Conservation (phyloP, 768 basidiomycete species). For the Chalciporus piperatus region DNA sequence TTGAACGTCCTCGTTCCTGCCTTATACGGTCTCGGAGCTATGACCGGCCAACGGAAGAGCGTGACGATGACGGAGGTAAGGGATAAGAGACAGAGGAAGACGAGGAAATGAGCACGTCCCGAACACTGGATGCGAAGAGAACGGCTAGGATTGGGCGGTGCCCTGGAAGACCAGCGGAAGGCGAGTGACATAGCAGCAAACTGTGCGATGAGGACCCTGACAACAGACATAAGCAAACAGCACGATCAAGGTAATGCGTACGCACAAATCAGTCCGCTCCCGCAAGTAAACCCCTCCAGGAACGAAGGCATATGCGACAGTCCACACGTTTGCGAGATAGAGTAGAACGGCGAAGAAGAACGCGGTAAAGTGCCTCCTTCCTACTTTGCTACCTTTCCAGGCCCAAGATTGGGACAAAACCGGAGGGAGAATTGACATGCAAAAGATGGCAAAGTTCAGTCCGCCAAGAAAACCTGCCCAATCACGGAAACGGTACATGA, state of each 20-base stretch:
- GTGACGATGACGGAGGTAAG: conserved; percentile 52
- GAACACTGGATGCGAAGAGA: conserved; percentile 16
- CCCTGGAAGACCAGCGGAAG: conserved; percentile 40
- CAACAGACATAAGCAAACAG: background rate
- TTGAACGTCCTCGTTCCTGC: conserved; percentile 66
- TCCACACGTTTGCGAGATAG: conserved; percentile 71
- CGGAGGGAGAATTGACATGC: conserved; percentile 60
- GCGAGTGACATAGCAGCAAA: conserved; percentile 47
- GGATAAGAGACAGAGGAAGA: conserved; percentile 38
- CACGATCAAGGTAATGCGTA: conserved; percentile 12
- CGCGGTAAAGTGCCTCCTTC: conserved; percentile 51
- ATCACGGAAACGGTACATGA: conserved; percentile 57
- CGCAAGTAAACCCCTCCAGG: conserved; percentile 73
- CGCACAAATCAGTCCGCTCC: conserved; percentile 74
- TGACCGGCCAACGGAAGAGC: conserved; percentile 50
- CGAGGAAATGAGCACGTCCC: conserved; percentile 30
- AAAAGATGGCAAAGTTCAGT: conserved; percentile 57
- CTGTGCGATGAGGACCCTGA: conserved; percentile 55
- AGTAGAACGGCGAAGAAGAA: conserved; percentile 62
- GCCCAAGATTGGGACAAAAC: conserved; percentile 48
- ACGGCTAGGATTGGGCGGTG: background rate
- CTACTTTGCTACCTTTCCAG: conserved; percentile 36
- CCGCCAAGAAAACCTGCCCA: conserved; percentile 73
- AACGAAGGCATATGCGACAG: conserved; percentile 89
- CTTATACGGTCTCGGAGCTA: conserved; percentile 55